Percentiles rank a stretch among this genome's conserved stretches.
Evolutionary conservation across 2,329 filamentous ascomycete genomes (phyloP).

Genomic region (Sarocladiaceae sp.): DNA sequence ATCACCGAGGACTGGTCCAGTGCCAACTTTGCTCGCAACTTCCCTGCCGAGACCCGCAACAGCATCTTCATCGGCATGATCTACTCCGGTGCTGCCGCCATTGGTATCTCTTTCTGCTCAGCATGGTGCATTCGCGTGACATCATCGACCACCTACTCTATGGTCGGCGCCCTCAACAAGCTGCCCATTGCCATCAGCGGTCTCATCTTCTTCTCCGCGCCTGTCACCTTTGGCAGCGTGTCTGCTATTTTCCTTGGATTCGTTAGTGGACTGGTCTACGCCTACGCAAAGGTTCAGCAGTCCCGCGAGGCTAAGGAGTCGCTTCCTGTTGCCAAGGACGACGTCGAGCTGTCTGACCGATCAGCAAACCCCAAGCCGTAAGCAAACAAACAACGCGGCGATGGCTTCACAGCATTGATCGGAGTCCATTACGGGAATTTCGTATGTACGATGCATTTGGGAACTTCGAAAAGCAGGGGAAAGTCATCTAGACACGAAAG

Average conservation of each 20-base stretch:
- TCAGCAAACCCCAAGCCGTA: neutral
- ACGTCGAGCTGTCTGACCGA: constrained; percentile 1
- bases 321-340: constrained; percentile 3
- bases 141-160: constrained; percentile 95
- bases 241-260: constrained; percentile 91
- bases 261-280: constrained; percentile 85
- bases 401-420: neutral
- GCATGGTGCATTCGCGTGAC: constrained; percentile 98
- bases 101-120: constrained; percentile 99
- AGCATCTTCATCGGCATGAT: constrained; percentile 83
- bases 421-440: neutral
- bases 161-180: constrained; percentile 98
- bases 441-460: neutral
- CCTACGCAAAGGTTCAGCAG: constrained; percentile 49
- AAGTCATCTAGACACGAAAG: neutral
- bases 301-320: constrained; percentile 2
- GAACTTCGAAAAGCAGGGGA: neutral
- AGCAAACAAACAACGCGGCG: neutral
- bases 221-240: constrained; percentile 86
- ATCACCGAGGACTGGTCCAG: constrained; percentile 89
- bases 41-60: constrained; percentile 77
- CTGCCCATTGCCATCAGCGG: constrained; percentile 91
- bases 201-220: constrained; percentile 91
- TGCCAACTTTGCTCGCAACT: constrained; percentile 80
- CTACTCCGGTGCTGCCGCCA: constrained; percentile 85